These are phyloP conservation scores for Malassezia nana DNA, from an alignment of 1,284 basidiomycete species.

Conservation along the genomic window DNA sequence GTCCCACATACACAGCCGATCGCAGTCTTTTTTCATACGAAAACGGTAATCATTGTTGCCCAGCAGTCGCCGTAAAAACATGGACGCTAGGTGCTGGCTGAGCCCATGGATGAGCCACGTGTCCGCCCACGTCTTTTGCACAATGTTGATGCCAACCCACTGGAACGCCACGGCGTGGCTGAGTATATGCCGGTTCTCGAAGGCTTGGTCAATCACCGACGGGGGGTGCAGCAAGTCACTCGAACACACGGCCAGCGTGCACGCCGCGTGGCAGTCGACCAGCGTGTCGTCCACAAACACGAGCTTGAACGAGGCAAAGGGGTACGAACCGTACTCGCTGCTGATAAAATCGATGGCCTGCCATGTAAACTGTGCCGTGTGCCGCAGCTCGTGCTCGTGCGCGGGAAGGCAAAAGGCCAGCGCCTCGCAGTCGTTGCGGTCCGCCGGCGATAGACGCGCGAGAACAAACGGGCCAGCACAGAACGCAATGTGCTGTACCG, in stretches of 20 bases:
- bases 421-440: slow-evolving; percentile 62
- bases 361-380: slow-evolving; percentile 65
- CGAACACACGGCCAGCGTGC: slow-evolving; percentile 71
- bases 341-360: slow-evolving; percentile 84
- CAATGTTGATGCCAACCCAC: slow-evolving; percentile 94
- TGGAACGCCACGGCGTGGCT: slow-evolving; percentile 76
- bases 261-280: slow-evolving; percentile 62
- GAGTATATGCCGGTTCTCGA: slow-evolving; percentile 77
- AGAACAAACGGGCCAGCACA: slow-evolving; percentile 79
- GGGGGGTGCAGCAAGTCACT: slow-evolving; percentile 77
- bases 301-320: slow-evolving; percentile 80
- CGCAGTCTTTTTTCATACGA: slow-evolving; percentile 88
- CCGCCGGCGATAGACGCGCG: slow-evolving; percentile 20
- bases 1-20: slow-evolving; percentile 79
- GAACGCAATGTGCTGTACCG: slow-evolving; percentile 89
- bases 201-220: slow-evolving; percentile 82
- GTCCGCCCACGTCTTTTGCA: slow-evolving; percentile 87
- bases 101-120: slow-evolving; percentile 92
- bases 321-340: slow-evolving; percentile 88
- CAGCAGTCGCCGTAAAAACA: slow-evolving; percentile 75
- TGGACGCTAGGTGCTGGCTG: slow-evolving; percentile 75
- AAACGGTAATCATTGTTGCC: slow-evolving; percentile 98
- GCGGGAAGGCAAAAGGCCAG: slow-evolving; percentile 88
- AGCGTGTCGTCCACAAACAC: slow-evolving; percentile 83
- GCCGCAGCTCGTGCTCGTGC: slow-evolving; percentile 60